Conservation (phyloP, 2,329 filamentous ascomycete species). For the Thermochaetoides dissita region DNA sequence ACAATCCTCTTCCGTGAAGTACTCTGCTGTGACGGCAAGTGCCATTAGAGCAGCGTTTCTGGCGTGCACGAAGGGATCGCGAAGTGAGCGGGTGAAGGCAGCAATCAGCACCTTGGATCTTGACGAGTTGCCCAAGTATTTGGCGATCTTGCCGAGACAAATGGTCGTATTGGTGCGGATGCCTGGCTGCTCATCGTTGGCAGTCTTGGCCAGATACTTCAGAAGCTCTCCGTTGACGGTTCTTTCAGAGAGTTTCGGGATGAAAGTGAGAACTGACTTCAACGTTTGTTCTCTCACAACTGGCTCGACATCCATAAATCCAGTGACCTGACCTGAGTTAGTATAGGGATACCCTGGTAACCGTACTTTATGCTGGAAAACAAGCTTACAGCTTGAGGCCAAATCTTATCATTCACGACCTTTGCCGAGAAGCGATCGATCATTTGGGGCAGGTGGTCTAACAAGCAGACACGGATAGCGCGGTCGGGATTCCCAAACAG, state of each 20-base stretch:
- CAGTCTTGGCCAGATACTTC: slow-evolving; percentile 82
- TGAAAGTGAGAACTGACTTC: slow-evolving; percentile 78
- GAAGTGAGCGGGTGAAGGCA: slow-evolving; percentile 75
- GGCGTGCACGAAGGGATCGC: slow-evolving; percentile 90
- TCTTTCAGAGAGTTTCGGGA: slow-evolving; percentile 80
- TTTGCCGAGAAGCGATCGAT: slow-evolving; percentile 82
- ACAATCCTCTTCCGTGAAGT: slow-evolving; percentile 82
- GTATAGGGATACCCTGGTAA: neutral
- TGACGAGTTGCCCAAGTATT: slow-evolving; percentile 64
- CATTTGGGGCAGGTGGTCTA: slow-evolving; percentile 81
- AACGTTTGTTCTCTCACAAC: slow-evolving; percentile 91
- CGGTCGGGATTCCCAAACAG: slow-evolving; percentile 85
- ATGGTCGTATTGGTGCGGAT: slow-evolving; percentile 98
- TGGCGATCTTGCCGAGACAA: slow-evolving; percentile 89
- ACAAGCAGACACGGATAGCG: slow-evolving; percentile 75
- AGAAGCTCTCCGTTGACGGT: slow-evolving; percentile 88
- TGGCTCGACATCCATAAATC: slow-evolving; percentile 83
- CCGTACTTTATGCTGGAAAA: too few species aligned
- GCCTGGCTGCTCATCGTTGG: slow-evolving; percentile 92
- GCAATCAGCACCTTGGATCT: slow-evolving; percentile 84
- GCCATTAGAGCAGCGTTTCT: slow-evolving; percentile 81
- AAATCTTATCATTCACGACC: slow-evolving; percentile 90
- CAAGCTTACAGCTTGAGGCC: slow-evolving; percentile 65
- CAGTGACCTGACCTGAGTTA: slow-evolving; percentile 50
- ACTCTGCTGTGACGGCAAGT: slow-evolving; percentile 68